Conservation (phyloP, 2,329 filamentous ascomycete species). For the Hypoxylon sp. region DNA sequence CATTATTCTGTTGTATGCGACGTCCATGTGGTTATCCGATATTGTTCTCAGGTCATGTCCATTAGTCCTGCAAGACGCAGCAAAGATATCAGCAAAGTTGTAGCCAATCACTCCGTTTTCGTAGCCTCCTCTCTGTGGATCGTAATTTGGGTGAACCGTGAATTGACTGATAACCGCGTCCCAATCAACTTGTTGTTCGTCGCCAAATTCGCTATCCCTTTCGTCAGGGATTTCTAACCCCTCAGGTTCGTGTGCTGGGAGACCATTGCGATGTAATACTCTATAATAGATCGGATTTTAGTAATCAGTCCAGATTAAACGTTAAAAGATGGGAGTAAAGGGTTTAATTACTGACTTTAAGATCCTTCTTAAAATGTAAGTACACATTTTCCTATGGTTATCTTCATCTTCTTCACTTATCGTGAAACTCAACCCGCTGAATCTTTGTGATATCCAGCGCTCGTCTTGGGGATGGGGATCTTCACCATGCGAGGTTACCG, state of each 20-base stretch:
- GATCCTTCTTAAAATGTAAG: conserved; percentile 16
- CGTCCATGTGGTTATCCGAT: background rate
- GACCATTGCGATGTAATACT: background rate
- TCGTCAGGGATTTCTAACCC: conserved; percentile 9
- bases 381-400: background rate
- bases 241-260: conserved; percentile 5
- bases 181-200: conserved; percentile 29
- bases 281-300: conserved; percentile 13
- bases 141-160: background rate
- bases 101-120: conserved; percentile 1
- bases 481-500: conserved; percentile 14
- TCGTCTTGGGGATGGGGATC: conserved; percentile 41
- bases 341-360: conserved; percentile 14
- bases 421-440: background rate
- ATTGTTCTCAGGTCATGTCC: conserved; percentile 2
- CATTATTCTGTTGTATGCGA: background rate
- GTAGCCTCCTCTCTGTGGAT: background rate
- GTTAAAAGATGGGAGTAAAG: background rate
- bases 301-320: background rate
- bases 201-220: conserved; percentile 39
- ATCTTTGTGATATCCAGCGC: conserved; percentile 35
- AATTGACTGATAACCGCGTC: background rate
- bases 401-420: background rate
- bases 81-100: background rate
- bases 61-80: background rate